phyloP scores from a whole-genome alignment of 805 yeast species.

The Ogataea trehaloabstinens region DNA sequence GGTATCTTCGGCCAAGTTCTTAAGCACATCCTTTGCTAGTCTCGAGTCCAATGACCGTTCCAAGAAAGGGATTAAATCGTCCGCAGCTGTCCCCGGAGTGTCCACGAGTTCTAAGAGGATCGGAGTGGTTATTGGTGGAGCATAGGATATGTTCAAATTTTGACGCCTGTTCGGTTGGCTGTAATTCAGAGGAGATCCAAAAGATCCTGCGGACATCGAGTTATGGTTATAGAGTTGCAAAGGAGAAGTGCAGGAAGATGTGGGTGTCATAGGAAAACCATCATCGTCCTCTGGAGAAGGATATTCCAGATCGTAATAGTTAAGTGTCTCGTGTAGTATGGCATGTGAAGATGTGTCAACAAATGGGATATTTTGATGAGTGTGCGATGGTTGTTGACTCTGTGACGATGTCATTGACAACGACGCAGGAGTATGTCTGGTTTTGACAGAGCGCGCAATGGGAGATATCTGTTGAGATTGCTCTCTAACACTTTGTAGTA shows the following conservation, averaged over 20 bases:
- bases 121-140: slow-evolving; percentile 56
- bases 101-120: slow-evolving; percentile 68
- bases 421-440: slow-evolving; percentile 4
- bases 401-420: slow-evolving; percentile 6
- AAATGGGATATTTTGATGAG: background rate
- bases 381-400: slow-evolving; percentile 1
- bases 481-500: slow-evolving; percentile 13
- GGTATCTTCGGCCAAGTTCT: slow-evolving; percentile 53
- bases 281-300: slow-evolving; percentile 17
- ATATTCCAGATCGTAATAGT: slow-evolving; percentile 31
- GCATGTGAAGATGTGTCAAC: slow-evolving; percentile 9
- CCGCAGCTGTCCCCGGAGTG: slow-evolving; percentile 68
- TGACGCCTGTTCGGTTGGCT: background rate
- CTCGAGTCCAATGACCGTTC: slow-evolving; percentile 68
- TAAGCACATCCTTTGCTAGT: slow-evolving; percentile 55
- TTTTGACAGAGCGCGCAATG: background rate
- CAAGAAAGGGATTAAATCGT: slow-evolving; percentile 69
- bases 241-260: slow-evolving; percentile 12
- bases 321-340: slow-evolving; percentile 18
- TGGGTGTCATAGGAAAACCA: slow-evolving; percentile 6
- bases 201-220: slow-evolving; percentile 5
- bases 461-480: slow-evolving; percentile 5
- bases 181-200: slow-evolving; percentile 8
- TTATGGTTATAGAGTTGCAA: slow-evolving; percentile 6
- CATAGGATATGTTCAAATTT: slow-evolving; percentile 24